These are phyloP conservation scores for Cercospora sp. DNA, from an alignment of 2,329 filamentous ascomycete genomes.

Conservation along the genomic window DNA sequence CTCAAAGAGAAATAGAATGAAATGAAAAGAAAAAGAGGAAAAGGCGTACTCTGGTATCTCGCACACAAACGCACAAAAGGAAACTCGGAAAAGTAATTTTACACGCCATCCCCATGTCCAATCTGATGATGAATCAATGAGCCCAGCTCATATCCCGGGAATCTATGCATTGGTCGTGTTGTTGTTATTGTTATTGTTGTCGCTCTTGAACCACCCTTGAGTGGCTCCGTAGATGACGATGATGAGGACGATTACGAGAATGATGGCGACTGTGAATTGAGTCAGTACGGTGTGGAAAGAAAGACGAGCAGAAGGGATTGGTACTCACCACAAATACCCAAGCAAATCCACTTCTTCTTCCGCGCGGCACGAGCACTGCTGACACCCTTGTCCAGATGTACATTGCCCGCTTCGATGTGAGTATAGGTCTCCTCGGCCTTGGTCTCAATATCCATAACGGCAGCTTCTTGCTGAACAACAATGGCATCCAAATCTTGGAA, in stretches of 20 bases:
- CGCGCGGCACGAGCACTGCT: constrained; percentile 75
- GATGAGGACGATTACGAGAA: constrained; percentile 44
- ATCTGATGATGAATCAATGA: neutral
- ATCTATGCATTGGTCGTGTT: constrained; percentile 8
- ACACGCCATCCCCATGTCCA: neutral
- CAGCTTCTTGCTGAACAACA: constrained; percentile 81
- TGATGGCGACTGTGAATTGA: constrained; percentile 33
- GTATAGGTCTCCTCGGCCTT: constrained; percentile 83
- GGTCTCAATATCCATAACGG: constrained; percentile 78
- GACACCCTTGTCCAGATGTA: constrained; percentile 79
- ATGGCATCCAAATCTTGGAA: constrained; percentile 88
- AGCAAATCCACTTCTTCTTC: constrained; percentile 96
- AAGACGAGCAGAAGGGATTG: no score
- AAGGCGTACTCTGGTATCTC: constrained; percentile 6
- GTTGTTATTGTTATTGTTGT: constrained; percentile 22
- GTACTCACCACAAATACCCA: constrained; percentile 68
- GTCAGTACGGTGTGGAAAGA: no score
- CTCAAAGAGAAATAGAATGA: neutral
- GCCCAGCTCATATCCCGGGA: constrained; percentile 8
- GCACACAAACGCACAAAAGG: neutral
- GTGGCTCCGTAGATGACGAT: constrained; percentile 39
- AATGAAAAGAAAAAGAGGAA: neutral
- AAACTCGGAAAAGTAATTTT: neutral
- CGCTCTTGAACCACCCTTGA: constrained; percentile 31
- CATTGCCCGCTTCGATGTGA: constrained; percentile 82